Conservation (phyloP, 495 filamentous ascomycete species). For the Podospora comata region DNA sequence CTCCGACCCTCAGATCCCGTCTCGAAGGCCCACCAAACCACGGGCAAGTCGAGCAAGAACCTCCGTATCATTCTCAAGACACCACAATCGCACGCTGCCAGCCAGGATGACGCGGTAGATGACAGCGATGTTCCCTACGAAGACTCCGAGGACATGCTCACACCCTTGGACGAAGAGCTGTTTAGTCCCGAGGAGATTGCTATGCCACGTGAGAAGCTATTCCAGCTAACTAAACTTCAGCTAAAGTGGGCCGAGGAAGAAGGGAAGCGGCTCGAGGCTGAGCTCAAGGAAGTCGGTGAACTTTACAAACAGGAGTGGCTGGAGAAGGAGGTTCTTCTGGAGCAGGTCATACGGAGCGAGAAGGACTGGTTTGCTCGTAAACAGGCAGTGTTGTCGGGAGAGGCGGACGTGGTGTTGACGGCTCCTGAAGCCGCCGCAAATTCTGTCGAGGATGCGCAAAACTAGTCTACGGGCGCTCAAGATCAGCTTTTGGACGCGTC, state of each 20-base stretch:
- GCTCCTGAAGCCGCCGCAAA: not conserved
- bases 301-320: constrained; percentile 73
- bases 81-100: constrained; percentile 51
- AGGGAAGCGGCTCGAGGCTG: constrained; percentile 54
- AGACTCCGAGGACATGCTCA: constrained; percentile 44
- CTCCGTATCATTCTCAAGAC: constrained; percentile 63
- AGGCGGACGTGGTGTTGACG: constrained; percentile 31
- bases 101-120: constrained; percentile 52
- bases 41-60: constrained; percentile 53
- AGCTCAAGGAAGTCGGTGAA: constrained; percentile 64
- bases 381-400: constrained; percentile 39
- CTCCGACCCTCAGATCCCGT: constrained; percentile 84
- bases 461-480: not conserved
- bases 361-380: constrained; percentile 47
- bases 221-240: constrained; percentile 70
- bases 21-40: constrained; percentile 65
- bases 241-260: constrained; percentile 79
- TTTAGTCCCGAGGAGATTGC: constrained; percentile 72
- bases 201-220: constrained; percentile 66
- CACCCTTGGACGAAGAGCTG: constrained; percentile 55
- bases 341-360: constrained; percentile 54
- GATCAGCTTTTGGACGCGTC: too few relatives aligned
- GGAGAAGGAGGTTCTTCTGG: constrained; percentile 69
- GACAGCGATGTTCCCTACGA: constrained; percentile 52
- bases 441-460: constrained; percentile 8